A percentile compares a stretch with the other conserved stretches of the same genome.
Conservation (phyloP, 441 rosid genomes). For the Populus hybrid region DNA sequence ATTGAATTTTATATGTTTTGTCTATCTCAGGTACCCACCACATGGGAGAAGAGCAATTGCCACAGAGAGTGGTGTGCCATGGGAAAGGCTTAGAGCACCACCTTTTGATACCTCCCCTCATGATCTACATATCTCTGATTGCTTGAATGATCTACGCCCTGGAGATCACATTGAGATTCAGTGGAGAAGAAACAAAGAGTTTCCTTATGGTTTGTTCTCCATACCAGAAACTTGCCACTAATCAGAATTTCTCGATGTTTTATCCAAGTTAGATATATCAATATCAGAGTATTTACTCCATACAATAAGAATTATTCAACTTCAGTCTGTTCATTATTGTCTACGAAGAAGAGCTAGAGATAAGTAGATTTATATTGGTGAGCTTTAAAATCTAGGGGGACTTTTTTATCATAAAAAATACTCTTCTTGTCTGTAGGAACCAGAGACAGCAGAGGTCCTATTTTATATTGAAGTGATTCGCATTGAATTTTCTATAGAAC, state of each 20-base stretch:
- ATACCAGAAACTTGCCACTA: not conserved
- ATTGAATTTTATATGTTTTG: slow-evolving; percentile 8
- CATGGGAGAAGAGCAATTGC: slow-evolving; percentile 78
- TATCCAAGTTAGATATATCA: not conserved
- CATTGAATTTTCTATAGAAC: not conserved
- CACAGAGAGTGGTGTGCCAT: slow-evolving; percentile 58
- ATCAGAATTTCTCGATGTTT: not conserved
- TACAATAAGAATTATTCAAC: slow-evolving; percentile 14
- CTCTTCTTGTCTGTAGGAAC: slow-evolving; percentile 9
- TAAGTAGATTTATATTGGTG: not conserved
- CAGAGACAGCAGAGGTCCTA: slow-evolving; percentile 14
- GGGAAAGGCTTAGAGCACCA: slow-evolving; percentile 82
- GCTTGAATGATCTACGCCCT: slow-evolving; percentile 64
- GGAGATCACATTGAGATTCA: slow-evolving; percentile 93
- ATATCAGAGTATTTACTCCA: not conserved
- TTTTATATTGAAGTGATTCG: not conserved
- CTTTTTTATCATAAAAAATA: not conserved
- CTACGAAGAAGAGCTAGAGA: slow-evolving; percentile 1
- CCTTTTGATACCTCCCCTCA: slow-evolving; percentile 64
- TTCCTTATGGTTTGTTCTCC: slow-evolving; percentile 69
- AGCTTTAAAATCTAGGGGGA: not conserved
- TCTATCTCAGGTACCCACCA: slow-evolving; percentile 66
- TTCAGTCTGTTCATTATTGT: slow-evolving; percentile 8
- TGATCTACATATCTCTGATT: slow-evolving; percentile 62
- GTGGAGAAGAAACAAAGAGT: slow-evolving; percentile 93